Evolutionary conservation across 495 filamentous ascomycete species (phyloP), one percentile per base, ranked within the genome.

Genomic region (Penicillium paxilli): DNA sequence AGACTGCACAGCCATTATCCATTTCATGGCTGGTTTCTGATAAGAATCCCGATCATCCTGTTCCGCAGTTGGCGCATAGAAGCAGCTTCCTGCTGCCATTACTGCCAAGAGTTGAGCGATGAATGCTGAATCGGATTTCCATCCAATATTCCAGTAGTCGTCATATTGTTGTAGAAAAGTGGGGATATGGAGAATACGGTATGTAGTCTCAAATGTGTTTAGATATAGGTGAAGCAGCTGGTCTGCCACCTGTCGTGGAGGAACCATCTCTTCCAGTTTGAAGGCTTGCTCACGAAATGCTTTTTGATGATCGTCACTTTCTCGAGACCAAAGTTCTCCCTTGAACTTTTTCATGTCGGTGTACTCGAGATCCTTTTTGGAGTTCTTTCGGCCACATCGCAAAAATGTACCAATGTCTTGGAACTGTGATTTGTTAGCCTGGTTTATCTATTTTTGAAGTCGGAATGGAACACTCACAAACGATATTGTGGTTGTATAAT

Each of bases 121-220:
- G n/a, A 78, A 67, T 14, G 45, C 62, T 38, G 54, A 57, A 11
- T 71, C 67, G 16, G 61, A 54, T 5, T 57, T 58, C 32, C 73
- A 65, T 5, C 69, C 63, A 5, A 68, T 47, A 3, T 59, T 54
- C 83, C 81, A 85, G 59, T 76, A 81, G 4, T 51, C 63, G 17
- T 68, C 65, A 63, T 86, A 86, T 30, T 84, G 76, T 12, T 64
- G 56, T 54, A 73, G 64, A 48, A 87, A 87, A 0, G 68, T 80
- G 11, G 83, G 83, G 2, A 77, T 57, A 51, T 87, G 85, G 10
- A 87, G 51, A 26, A 87, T 78, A 14, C 83, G 74, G 55, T 79
- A 72, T 3, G 72, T 78, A 1, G 76, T 79, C 59, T 88, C 85
- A 44, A 83, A 82, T 4, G 73, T 80, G 2, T 69, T 63, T 28